Conservation (phyloP, 805 yeast genomes). For the Wickerhamiella siamensis region DNA sequence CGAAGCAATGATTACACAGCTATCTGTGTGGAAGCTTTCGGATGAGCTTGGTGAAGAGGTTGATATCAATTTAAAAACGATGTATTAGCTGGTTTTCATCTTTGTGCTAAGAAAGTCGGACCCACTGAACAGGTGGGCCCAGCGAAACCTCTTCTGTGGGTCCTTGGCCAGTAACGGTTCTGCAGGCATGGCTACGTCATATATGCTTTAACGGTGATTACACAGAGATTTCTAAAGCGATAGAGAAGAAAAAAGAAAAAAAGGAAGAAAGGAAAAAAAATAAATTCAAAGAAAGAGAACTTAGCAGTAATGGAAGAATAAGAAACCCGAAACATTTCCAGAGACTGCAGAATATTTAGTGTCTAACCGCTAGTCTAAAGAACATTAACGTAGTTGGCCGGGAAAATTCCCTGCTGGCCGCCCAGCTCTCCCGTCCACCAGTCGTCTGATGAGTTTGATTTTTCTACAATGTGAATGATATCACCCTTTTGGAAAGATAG, state of each 20-base stretch:
- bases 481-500: slow-evolving; percentile 90
- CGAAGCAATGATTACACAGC: too few species aligned
- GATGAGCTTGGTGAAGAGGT: too few species aligned
- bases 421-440: slow-evolving; percentile 97
- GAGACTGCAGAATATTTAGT: neutral
- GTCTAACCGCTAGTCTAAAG: slow-evolving; percentile 25
- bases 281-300: too few species aligned
- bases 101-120: too few species aligned
- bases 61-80: too few species aligned
- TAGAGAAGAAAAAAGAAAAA: neutral
- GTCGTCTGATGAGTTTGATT: slow-evolving; percentile 78
- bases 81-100: too few species aligned
- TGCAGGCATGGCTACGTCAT: neutral
- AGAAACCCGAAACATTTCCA: neutral
- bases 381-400: slow-evolving; percentile 90
- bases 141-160: too few species aligned
- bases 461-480: slow-evolving; percentile 70
- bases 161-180: too few species aligned
- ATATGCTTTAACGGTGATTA: neutral
- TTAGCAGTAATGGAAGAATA: too few species aligned
- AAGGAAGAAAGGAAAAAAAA: too few species aligned
- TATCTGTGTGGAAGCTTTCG: too few species aligned
- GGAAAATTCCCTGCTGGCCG: slow-evolving; percentile 83
- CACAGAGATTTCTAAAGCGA: neutral
- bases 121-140: too few species aligned